Conservation (phyloP, 1,284 basidiomycete genomes). For the Cryptococcus sp. region DNA sequence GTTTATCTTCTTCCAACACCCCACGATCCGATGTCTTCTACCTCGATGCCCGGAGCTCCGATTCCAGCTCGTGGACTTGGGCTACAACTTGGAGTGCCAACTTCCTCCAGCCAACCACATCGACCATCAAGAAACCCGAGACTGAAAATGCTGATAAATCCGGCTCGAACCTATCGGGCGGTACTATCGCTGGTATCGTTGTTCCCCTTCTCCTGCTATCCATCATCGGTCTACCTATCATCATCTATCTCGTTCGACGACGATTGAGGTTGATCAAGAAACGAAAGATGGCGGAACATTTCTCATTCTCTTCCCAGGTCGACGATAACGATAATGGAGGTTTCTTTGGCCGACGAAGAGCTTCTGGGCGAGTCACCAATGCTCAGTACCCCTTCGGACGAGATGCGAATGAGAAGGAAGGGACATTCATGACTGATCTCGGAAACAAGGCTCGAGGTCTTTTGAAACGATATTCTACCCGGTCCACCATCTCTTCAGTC, state of each 20-base stretch:
- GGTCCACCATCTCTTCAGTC: neutral
- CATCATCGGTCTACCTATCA: conserved; percentile 30
- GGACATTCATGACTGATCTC: conserved; percentile 23
- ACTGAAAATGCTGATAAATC: conserved; percentile 4
- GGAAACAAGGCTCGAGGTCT: conserved; percentile 7
- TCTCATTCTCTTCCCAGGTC: conserved; percentile 42
- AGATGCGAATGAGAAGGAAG: conserved; percentile 36
- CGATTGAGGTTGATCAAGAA: conserved; percentile 37
- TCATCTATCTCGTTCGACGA: conserved; percentile 38
- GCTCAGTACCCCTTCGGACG: conserved; percentile 30
- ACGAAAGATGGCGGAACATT: conserved; percentile 45
- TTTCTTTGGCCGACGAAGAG: neutral
- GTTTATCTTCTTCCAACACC: conserved; percentile 26
- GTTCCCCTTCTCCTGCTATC: conserved; percentile 37
- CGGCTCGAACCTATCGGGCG: conserved; percentile 8
- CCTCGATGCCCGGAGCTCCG: conserved; percentile 43
- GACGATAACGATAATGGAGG: conserved; percentile 31
- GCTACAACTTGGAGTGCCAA: conserved; percentile 35
- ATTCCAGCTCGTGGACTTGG: conserved; percentile 37
- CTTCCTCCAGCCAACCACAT: conserved; percentile 28
- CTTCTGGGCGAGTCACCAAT: conserved; percentile 14
- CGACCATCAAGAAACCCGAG: conserved; percentile 4
- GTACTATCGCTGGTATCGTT: conserved; percentile 34
- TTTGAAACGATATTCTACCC: conserved; percentile 13
- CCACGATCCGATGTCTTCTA: conserved; percentile 36